phyloP scores from a whole-genome alignment of 768 basidiomycete genomes.

The Tulasnella sp. region DNA sequence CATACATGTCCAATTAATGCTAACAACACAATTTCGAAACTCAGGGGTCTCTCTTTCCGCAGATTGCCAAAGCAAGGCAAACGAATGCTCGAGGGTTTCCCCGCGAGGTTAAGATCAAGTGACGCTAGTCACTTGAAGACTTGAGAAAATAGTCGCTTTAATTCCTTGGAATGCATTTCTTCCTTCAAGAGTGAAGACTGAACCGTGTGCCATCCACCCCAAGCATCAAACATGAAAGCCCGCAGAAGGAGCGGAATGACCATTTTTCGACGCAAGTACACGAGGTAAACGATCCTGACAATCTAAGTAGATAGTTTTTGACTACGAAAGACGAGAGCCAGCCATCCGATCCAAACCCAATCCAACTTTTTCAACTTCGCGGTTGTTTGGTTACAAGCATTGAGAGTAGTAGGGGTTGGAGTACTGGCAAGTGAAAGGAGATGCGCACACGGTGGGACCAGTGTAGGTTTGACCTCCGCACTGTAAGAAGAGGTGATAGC shows the following conservation, averaged over 20 bases:
- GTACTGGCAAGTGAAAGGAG: slow-evolving; percentile 31
- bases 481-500: background rate
- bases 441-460: slow-evolving; percentile 33
- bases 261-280: no score
- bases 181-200: background rate
- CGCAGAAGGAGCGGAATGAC: no score
- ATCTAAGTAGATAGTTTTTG: background rate
- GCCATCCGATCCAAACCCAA: slow-evolving; percentile 4
- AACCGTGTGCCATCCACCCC: no score
- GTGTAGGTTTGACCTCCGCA: slow-evolving; percentile 29
- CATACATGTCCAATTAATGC: background rate
- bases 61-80: background rate
- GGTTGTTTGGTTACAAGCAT: background rate
- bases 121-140: background rate
- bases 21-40: background rate
- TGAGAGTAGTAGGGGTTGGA: slow-evolving; percentile 31
- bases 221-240: no score
- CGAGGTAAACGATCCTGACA: no score
- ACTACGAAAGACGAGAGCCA: background rate
- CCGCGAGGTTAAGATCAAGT: background rate
- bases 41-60: background rate
- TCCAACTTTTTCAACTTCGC: background rate
- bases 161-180: background rate
- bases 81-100: background rate
- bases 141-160: background rate